Percentiles rank a stretch among this genome's conserved stretches.
phyloP scores from a whole-genome alignment of 768 basidiomycete genomes.

The Tylopilus cervinicoccineus region DNA sequence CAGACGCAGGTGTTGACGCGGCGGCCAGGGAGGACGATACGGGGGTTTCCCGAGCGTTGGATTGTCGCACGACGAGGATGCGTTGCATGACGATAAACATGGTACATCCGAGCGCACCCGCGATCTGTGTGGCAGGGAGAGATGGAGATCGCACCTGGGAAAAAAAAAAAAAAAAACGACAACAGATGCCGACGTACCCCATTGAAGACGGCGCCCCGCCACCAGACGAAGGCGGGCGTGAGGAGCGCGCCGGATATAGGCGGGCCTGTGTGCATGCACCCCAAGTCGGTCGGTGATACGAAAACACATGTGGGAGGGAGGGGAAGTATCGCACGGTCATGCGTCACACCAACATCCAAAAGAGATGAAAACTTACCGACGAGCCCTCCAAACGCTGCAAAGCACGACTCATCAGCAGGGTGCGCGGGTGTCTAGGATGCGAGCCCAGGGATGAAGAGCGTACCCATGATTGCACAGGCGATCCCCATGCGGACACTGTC shows the following conservation, averaged over 20 bases:
- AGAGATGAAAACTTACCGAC: conserved; percentile 11
- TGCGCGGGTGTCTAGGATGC: not conserved
- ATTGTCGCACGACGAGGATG: conserved; percentile 17
- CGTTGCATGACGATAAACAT: conserved; percentile 27
- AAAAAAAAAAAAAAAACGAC: no score
- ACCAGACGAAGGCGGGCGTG: conserved; percentile 50
- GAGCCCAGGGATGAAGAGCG: not conserved
- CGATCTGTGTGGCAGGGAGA: conserved; percentile 9
- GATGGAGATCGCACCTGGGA: no score
- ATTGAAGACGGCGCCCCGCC: conserved; percentile 52
- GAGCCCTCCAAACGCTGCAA: conserved; percentile 23
- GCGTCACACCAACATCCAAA: no score
- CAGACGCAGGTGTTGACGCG: no score
- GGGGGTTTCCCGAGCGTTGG: not conserved
- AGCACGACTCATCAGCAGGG: not conserved
- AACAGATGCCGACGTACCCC: conserved; percentile 41
- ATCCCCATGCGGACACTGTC: conserved; percentile 44
- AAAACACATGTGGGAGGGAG: no score
- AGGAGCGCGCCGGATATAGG: conserved; percentile 58
- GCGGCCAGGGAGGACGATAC: no score
- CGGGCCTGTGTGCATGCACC: conserved; percentile 31
- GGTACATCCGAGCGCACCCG: conserved; percentile 19
- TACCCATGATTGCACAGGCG: conserved; percentile 46
- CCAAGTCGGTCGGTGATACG: not conserved
- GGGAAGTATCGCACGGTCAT: not conserved